Evolutionary conservation across 169 alveolate genomes (phyloP), one percentile per base, ranked within the genome.

Genomic region (Plasmodium ovale): DNA sequence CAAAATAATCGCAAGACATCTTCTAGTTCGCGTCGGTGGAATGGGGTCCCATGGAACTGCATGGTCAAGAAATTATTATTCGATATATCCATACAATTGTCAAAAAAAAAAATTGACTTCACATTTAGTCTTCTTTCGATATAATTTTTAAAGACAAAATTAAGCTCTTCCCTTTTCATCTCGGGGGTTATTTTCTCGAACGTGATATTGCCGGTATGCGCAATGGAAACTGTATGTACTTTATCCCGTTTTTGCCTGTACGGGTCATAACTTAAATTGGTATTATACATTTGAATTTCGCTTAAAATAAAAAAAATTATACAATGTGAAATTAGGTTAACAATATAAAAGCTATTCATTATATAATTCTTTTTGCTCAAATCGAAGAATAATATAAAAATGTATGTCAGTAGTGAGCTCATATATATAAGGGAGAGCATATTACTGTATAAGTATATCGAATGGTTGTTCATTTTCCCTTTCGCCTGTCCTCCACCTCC

Each of bases 401-500:
- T 19, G n/a, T 82, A 82, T n/a, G 84, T 82, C 31, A 67, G 19
- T 65, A 82, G 39, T 0, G 90, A 82, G 39, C 90, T 82, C 16
- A 68, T 19, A 56, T 82, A 82, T 39, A 82, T 67, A 14, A 82
- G 53, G 3, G 90, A 35, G 14, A 82, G 39, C 2, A 64, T 37
- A 44, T 82, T 82, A 65, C 71, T 82, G 29, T 82, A 82, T 23
- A 82, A 58, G 27, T 51, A 64, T 53, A 82, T 82, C 19, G 90
- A 64, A 12, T 49, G 44, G 14, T 56, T 53, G 14, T 65, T 67
- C 1, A 54, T 29, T 12, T 12, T 16, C 0, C 16, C 54, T n/a
- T 23, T 19, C 2, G n/a, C n/a, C n/a, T 58, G 19, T 73, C 58
- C 60, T 16, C 9, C 27, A 35, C 7, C 33, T 31, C 2, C 14